Base-by-base conservation (phyloP, 75 land plant species). In the Pinus taeda region DNA sequence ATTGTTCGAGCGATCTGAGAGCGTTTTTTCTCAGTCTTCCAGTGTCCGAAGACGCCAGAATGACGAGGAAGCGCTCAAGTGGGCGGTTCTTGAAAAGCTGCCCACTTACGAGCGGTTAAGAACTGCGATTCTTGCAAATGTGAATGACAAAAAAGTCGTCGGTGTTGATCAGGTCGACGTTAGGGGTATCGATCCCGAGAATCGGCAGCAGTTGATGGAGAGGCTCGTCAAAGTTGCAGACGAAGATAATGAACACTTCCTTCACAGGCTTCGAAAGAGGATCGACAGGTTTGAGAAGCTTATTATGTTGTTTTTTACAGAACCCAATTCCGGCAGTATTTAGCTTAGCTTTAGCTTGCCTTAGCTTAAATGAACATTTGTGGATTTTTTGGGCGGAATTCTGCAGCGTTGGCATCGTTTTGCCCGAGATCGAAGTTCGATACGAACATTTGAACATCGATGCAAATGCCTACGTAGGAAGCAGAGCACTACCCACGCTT, bases 51-150 rank as follows among this genome's bases (percentile, higher is more conserved):
- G 36, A 6, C 76, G 72, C 4, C 53, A 81, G 26, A 82, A 84
- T 75, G 86, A 81, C 5, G 83, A 81, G 66, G 78, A 80, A 39
- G 80, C 70, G 55, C 78, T 80, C 13, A 75, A 74, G 61, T 84
- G 86, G 86, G 86, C 82, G 15, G 86, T 83, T 8, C 42, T 80
- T 11, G 86, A 84, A 66, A 80, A 71, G 75, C 86, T 80, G 0
- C 86, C 86, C 3, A 84, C 86, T 3, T 80, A 81, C 65, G 78
- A 81, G 57, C 29, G 86, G 9, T 2, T 80, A 17, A 64, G 61
- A 22, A 76, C 70, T n/a, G 69, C 65, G 15, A 49, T 84, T 18
- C 59, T 84, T 5, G 81, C 49, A 58, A 37, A 57, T 5, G 73
- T 55, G 21, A 29, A 60, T 15, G 49, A 15, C 22, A 61, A 61